These are phyloP conservation scores for Torrubiellomyces zombiae DNA, from an alignment of 2,329 filamentous ascomycete species.

Conservation along the genomic window DNA sequence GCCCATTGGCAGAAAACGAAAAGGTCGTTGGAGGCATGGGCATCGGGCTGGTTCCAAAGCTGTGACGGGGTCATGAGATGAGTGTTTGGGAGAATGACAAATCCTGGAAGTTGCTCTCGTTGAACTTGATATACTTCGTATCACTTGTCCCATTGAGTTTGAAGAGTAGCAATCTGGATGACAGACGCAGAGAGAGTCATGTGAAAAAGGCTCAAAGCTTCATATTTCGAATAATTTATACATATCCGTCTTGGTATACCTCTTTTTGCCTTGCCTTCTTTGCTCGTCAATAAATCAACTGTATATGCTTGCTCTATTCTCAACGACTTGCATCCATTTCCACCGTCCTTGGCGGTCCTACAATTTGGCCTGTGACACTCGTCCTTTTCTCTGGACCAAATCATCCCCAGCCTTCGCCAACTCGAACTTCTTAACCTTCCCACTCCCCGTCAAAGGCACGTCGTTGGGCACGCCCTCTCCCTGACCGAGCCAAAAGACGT, in stretches of 20 bases:
- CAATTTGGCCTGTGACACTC: conserved; percentile 29
- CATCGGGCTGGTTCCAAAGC: conserved; percentile 35
- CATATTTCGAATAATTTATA: no score
- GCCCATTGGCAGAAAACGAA: conserved; percentile 38
- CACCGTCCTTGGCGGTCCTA: no score
- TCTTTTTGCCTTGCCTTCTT: no score
- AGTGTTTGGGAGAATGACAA: not conserved
- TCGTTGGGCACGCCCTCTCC: conserved; percentile 34
- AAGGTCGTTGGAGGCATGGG: conserved; percentile 37
- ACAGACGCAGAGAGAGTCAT: no score
- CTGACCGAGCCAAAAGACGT: conserved; percentile 62
- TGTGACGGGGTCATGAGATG: conserved; percentile 21
- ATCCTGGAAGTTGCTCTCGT: no score
- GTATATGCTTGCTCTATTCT: not conserved
- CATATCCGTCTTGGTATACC: no score
- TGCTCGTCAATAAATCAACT: not conserved
- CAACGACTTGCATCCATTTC: not conserved
- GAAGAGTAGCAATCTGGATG: no score
- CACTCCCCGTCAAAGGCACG: conserved; percentile 53
- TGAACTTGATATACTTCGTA: no score
- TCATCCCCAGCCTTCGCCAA: conserved; percentile 40
- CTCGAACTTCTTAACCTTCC: conserved; percentile 53
- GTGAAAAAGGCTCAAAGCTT: no score
- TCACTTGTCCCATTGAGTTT: no score
- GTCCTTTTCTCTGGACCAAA: conserved; percentile 30